These are phyloP conservation scores for Deuterostichococcus epilithicus DNA, from an alignment of 139 green algal genomes.

Conservation along the genomic window DNA sequence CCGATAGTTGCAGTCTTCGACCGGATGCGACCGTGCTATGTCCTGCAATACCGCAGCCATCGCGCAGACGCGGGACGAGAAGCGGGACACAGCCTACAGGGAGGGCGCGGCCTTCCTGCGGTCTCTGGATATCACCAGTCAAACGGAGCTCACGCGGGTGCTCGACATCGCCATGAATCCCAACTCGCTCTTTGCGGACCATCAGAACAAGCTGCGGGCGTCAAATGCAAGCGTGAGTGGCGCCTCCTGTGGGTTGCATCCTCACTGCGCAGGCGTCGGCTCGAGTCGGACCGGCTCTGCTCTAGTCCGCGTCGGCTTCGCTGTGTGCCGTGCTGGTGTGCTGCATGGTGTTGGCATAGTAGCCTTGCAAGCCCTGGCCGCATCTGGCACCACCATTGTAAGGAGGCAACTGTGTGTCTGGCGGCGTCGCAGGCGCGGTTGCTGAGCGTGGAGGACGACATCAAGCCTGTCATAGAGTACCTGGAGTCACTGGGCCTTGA, in stretches of 20 bases:
- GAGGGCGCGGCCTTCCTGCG: constrained; percentile 24
- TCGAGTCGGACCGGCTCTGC: background rate
- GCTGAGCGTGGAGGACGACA: constrained; percentile 54
- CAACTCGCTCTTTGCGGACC: constrained; percentile 60
- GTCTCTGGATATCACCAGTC: constrained; percentile 45
- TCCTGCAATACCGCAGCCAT: background rate
- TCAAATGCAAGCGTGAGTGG: constrained; percentile 26
- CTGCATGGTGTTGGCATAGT: constrained; percentile 20
- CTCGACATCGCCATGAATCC: constrained; percentile 79
- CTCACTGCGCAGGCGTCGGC: background rate
- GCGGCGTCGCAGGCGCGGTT: constrained; percentile 33
- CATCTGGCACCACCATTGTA: constrained; percentile 5
- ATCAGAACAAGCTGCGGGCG: constrained; percentile 30
- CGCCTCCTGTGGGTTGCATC: background rate
- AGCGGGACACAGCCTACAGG: constrained; percentile 1
- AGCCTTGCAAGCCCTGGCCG: background rate
- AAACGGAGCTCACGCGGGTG: constrained; percentile 58
- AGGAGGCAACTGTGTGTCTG: constrained; percentile 5
- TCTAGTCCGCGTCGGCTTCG: background rate
- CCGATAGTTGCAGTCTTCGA: too few species aligned
- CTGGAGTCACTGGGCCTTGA: constrained; percentile 32
- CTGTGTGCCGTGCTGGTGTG: background rate
- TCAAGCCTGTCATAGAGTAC: constrained; percentile 56
- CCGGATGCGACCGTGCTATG: too few species aligned
- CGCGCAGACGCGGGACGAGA: too few species aligned